Conservation (phyloP, 2,329 filamentous ascomycete species). For the Keithomyces neogunnii region DNA sequence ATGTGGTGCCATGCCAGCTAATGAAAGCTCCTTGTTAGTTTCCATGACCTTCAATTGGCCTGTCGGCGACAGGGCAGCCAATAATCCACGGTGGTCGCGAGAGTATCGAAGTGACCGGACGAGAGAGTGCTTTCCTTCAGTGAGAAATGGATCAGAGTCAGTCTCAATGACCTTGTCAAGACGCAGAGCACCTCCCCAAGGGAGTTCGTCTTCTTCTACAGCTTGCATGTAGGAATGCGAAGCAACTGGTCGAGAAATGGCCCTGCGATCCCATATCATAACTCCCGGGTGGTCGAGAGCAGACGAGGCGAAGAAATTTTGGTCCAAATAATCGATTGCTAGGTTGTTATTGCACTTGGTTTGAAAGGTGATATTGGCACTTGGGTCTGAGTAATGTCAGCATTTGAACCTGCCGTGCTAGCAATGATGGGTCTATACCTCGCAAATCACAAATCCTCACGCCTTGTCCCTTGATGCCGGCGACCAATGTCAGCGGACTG, state of each 20-base stretch:
- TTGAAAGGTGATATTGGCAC: constrained; percentile 48
- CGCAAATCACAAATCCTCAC: constrained; percentile 71
- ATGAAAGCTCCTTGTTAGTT: constrained; percentile 44
- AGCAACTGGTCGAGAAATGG: constrained; percentile 41
- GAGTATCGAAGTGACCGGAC: constrained; percentile 57
- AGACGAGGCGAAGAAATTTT: constrained; percentile 78
- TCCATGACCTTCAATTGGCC: constrained; percentile 56
- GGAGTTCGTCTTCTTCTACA: constrained; percentile 50
- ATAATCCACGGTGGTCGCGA: constrained; percentile 50
- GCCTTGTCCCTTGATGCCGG: constrained; percentile 67
- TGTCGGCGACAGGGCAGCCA: constrained; percentile 53
- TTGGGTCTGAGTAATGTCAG: constrained; percentile 31
- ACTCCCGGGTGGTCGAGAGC: constrained; percentile 66
- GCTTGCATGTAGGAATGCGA: constrained; percentile 48
- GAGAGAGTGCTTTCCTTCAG: constrained; percentile 49
- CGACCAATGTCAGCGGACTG: constrained; percentile 65
- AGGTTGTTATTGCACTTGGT: constrained; percentile 64
- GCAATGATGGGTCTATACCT: constrained; percentile 36
- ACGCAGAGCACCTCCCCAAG: constrained; percentile 54
- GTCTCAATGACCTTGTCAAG: constrained; percentile 49
- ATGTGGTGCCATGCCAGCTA: constrained; percentile 26
- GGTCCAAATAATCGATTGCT: constrained; percentile 69
- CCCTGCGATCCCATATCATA: constrained; percentile 70
- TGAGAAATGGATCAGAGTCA: constrained; percentile 39
- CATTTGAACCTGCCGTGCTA: neutral